These are phyloP conservation scores for Vanrija sp. DNA, from an alignment of 1,284 basidiomycete genomes.

Conservation along the genomic window DNA sequence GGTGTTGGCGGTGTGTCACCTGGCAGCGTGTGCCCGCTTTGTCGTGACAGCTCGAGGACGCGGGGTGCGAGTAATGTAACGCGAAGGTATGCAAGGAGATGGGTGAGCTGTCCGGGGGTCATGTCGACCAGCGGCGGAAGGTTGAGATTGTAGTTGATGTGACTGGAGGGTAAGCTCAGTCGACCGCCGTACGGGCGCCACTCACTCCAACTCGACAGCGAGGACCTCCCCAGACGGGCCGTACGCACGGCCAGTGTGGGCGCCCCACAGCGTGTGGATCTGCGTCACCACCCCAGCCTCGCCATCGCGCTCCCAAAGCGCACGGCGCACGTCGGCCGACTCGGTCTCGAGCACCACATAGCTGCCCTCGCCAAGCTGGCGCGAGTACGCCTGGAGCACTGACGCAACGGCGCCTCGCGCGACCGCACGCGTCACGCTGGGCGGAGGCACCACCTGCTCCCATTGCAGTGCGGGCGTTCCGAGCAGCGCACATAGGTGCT, in stretches of 20 bases:
- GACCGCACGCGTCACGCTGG: constrained; percentile 21
- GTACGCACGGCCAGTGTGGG: constrained; percentile 20
- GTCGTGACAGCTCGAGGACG: constrained; percentile 1
- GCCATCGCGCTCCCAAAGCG: constrained; percentile 16
- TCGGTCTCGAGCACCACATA: constrained; percentile 29
- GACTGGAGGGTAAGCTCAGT: constrained; percentile 18
- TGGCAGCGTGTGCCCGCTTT: constrained; percentile 1
- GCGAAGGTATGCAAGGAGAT: constrained; percentile 37
- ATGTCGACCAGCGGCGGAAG: constrained; percentile 31
- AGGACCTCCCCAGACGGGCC: constrained; percentile 20
- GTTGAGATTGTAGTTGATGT: constrained; percentile 22
- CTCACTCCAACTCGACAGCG: constrained; percentile 40
- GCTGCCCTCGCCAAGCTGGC: constrained; percentile 32
- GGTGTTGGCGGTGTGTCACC: constrained; percentile 3
- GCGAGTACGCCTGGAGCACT: constrained; percentile 26
- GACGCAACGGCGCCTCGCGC: constrained; percentile 37
- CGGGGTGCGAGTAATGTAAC: constrained; percentile 32
- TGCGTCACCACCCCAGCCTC: constrained; percentile 17
- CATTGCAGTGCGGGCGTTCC: constrained; percentile 23
- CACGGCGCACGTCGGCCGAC: constrained; percentile 2
- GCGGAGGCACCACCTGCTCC: constrained; percentile 32
- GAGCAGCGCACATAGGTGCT: constrained; percentile 36
- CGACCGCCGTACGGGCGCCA: constrained; percentile 5
- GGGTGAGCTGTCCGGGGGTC: constrained; percentile 27
- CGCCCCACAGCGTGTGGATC: constrained; percentile 24